These are phyloP conservation scores for Yamadazyma diddensiae DNA, from an alignment of 1,139 yeast species.

Conservation along the genomic window DNA sequence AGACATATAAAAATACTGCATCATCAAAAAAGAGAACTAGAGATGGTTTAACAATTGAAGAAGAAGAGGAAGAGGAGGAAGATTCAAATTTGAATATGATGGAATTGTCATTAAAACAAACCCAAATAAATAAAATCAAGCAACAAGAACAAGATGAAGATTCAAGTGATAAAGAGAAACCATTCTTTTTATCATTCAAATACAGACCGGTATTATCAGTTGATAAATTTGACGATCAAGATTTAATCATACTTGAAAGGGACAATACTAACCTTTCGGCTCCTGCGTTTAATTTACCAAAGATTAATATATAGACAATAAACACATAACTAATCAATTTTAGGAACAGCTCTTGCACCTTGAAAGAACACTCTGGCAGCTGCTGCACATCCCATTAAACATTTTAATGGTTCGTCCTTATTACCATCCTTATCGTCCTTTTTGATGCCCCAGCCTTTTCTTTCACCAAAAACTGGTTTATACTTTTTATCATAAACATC, in stretches of 20 bases:
- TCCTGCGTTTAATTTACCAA: conserved; percentile 76
- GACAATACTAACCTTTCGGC: conserved; percentile 53
- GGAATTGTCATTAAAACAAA: conserved; percentile 30
- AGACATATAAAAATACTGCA: conserved; percentile 24
- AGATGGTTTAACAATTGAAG: conserved; percentile 56
- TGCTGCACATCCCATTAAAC: conserved; percentile 62
- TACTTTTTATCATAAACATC: conserved; percentile 49
- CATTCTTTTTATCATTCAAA: conserved; percentile 76
- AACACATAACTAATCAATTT: conserved; percentile 16
- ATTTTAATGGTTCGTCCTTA: conserved; percentile 42
- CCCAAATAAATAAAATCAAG: conserved; percentile 28
- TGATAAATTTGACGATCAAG: conserved; percentile 49
- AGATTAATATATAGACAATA: conserved; percentile 47
- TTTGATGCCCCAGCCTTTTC: conserved; percentile 50
- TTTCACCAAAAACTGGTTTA: conserved; percentile 53
- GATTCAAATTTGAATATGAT: conserved; percentile 30
- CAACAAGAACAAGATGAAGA: conserved; percentile 27
- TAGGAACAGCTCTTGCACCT: conserved; percentile 56
- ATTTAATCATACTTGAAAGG: conserved; percentile 74
- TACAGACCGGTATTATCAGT: conserved; percentile 74
- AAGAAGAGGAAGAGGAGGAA: conserved; percentile 28
- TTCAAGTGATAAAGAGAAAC: conserved; percentile 23
- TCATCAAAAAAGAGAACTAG: conserved; percentile 54
- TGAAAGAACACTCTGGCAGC: conserved; percentile 72
- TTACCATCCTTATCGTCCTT: conserved; percentile 42